Evolutionary conservation across 1,284 basidiomycete species (phyloP).

Genomic region (Cronartium quercuum): DNA sequence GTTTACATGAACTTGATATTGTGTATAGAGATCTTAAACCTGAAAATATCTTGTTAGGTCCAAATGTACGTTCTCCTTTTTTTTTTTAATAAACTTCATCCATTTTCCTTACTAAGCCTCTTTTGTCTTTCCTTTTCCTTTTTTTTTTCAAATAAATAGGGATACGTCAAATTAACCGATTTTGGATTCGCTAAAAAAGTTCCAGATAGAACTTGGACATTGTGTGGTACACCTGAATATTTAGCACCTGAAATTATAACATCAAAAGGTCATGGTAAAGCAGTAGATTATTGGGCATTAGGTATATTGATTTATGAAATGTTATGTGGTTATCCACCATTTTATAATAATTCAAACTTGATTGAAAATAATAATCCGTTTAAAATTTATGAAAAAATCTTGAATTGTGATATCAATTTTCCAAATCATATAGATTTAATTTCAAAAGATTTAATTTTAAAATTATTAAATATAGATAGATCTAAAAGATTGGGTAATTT

Average conservation of each 20-base stretch:
- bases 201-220: conserved; percentile 52
- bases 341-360: not conserved
- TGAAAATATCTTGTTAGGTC: conserved; percentile 54
- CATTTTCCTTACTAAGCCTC: not conserved
- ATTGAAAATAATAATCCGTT: conserved; percentile 36
- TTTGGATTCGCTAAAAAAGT: conserved; percentile 56
- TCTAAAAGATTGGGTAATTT: conserved; percentile 47
- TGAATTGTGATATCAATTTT: conserved; percentile 43
- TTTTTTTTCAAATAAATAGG: conserved; percentile 12
- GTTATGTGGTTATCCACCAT: conserved; percentile 47
- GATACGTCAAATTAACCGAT: conserved; percentile 51
- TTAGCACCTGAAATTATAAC: conserved; percentile 42
- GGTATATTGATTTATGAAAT: conserved; percentile 55
- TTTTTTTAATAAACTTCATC: not conserved
- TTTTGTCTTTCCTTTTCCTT: not conserved
- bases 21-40: conserved; percentile 56
- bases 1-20: conserved; percentile 53
- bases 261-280: conserved; percentile 54
- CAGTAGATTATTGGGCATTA: conserved; percentile 55
- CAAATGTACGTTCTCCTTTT: conserved; percentile 50
- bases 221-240: conserved; percentile 52
- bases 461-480: conserved; percentile 44
- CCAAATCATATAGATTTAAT: conserved; percentile 43
- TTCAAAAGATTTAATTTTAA: conserved; percentile 44
- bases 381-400: conserved; percentile 47